These are phyloP conservation scores for Chalaropsis ovoidea DNA, from an alignment of 2,329 filamentous ascomycete species.

Conservation along the genomic window DNA sequence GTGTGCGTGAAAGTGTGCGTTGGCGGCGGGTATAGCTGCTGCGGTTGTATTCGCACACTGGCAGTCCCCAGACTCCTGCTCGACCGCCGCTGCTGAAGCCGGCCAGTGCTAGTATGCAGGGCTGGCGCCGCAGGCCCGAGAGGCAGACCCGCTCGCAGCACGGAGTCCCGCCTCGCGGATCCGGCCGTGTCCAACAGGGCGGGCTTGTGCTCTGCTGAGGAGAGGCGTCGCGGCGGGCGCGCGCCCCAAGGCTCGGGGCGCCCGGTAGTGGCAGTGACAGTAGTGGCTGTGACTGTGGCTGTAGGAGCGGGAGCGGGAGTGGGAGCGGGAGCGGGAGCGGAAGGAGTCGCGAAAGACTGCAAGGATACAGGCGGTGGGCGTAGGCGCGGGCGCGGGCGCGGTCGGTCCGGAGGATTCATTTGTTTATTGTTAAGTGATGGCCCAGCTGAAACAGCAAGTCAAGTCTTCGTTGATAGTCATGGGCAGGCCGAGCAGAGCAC, in stretches of 20 bases:
- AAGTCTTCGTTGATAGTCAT: not conserved
- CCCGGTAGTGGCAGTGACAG: not conserved
- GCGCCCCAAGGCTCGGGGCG: too few relatives aligned
- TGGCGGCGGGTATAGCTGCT: not conserved
- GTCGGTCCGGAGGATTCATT: slow-evolving; percentile 6
- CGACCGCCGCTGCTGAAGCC: not conserved
- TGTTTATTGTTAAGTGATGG: slow-evolving; percentile 9
- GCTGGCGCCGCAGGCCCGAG: not conserved
- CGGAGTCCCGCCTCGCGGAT: not conserved
- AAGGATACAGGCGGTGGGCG: not conserved
- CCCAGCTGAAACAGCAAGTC: slow-evolving; percentile 13
- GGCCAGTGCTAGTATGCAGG: not conserved
- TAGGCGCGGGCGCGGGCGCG: not conserved
- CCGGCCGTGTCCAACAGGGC: not conserved
- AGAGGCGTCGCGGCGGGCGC: not conserved
- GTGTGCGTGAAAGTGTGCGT: too few relatives aligned
- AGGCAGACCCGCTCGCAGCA: not conserved
- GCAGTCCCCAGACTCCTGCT: not conserved
- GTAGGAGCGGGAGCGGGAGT: not conserved
- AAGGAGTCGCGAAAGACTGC: not conserved
- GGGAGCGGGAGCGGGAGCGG: not conserved
- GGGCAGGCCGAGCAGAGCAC: not conserved
- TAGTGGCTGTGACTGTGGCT: not conserved
- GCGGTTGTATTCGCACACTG: not conserved
- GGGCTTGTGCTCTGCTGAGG: not conserved